Evolutionary conservation across 139 green algal genomes (phyloP).

Genomic region (Raphidocelis subcapitata): DNA sequence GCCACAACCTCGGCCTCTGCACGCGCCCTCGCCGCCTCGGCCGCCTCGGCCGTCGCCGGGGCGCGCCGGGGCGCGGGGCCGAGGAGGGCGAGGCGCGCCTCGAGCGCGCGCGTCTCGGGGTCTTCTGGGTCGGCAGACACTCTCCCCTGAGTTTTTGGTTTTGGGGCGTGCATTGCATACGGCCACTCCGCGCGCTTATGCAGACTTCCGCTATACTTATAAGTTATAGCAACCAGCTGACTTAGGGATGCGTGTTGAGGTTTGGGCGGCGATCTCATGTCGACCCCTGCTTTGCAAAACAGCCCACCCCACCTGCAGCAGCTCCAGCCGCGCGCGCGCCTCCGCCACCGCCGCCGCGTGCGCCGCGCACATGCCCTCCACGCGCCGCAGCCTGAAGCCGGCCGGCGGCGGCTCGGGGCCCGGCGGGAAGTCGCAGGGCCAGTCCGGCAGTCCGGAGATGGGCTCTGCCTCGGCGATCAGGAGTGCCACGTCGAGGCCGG

Average conservation of each 20-base stretch:
- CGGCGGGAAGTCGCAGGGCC: conserved; percentile 34
- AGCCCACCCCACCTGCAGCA: conserved; percentile 26
- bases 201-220: too few relatives aligned
- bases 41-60: conserved; percentile 29
- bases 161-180: not conserved
- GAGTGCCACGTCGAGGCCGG: conserved; percentile 51
- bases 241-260: too few relatives aligned
- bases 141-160: conserved; percentile 20
- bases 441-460: conserved; percentile 36
- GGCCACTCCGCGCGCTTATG: too few relatives aligned
- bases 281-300: too few relatives aligned
- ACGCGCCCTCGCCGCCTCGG: conserved; percentile 8
- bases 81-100: conserved; percentile 35
- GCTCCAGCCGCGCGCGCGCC: conserved; percentile 20
- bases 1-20: conserved; percentile 29
- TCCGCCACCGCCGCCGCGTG: conserved; percentile 23
- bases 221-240: too few relatives aligned
- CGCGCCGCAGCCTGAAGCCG: conserved; percentile 33
- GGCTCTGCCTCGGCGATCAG: conserved; percentile 49
- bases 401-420: conserved; percentile 9
- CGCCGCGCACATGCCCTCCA: conserved; percentile 40
- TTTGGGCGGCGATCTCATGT: too few relatives aligned
- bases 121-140: conserved; percentile 38
- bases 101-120: conserved; percentile 23
- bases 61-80: conserved; percentile 32